Evolutionary conservation across 108 stramenopile genomes (phyloP).

Genomic region (Aurantiochytrium sp.): DNA sequence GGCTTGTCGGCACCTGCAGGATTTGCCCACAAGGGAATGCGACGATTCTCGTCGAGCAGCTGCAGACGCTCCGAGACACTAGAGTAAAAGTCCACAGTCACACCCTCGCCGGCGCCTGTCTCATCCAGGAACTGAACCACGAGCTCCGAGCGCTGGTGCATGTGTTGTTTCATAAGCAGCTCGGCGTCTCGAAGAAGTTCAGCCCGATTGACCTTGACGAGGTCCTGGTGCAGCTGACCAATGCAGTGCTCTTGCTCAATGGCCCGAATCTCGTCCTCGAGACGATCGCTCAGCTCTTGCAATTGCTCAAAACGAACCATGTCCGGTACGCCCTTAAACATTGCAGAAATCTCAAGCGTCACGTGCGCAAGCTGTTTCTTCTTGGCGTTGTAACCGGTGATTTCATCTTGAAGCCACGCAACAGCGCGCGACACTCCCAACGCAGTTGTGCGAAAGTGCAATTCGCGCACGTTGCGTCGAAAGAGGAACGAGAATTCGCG

Average conservation of each 20-base stretch:
- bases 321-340: constrained; percentile 7
- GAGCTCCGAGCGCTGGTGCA: background rate
- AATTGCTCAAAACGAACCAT: background rate
- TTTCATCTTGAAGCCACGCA: background rate
- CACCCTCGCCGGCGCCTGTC: background rate
- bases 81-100: constrained; percentile 5
- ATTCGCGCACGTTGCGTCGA: background rate
- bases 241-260: constrained; percentile 17
- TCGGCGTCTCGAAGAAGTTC: background rate
- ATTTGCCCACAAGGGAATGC: background rate
- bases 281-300: constrained; percentile 8
- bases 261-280: constrained; percentile 2
- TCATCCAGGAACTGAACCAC: background rate
- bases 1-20: background rate
- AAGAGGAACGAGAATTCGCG: constrained; percentile 7
- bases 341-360: constrained; percentile 9
- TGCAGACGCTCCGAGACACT: constrained; percentile 12
- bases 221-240: background rate
- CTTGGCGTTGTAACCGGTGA: constrained; percentile 15
- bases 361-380: constrained; percentile 15
- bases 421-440: background rate
- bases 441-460: background rate
- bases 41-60: background rate
- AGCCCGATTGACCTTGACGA: background rate
- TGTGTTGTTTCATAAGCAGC: background rate